Evolutionary conservation across 2,329 filamentous ascomycete genomes (phyloP), one percentile per base, ranked within the genome.

Genomic region (Waltergamsia citrina): DNA sequence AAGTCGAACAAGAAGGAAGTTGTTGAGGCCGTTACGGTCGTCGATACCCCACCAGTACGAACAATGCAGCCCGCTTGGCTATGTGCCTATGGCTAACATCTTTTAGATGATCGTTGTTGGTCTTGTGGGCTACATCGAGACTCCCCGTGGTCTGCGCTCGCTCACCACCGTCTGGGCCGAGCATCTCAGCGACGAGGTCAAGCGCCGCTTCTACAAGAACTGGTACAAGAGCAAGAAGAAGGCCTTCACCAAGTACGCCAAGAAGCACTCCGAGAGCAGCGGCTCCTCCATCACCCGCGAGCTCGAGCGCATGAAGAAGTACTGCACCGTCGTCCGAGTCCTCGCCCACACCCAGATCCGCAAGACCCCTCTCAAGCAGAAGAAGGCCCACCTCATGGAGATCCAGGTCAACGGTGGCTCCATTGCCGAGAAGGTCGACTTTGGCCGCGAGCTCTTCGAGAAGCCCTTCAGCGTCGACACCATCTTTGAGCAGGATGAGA

Each of bases 151-250:
- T 73, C 87, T 98, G 60, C 90, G 92, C 67, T 98, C 92, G 51
- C 87, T 98, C 69, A 95, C 88, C 66, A 96, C 92, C 62, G 86
- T 98, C 65, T 98, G 92, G 92, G 92, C 92, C 61, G 92, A 96
- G 81, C 92, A 98, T 69, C 70, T 98, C 69, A 85, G 84, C 71
- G 92, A 98, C 69, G 92, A 96, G 74, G 64, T 98, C 69, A 94
- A 94, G 83, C 85, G 92, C 60, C 85, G 92, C 64, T 98, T 98
- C 86, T 98, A 98, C 85, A 96, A 96, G 87, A 98, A 98, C 84
- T 98, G 92, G 92, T 98, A 98, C 85, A 94, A 94, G 84, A 87
- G 81, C 79, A 98, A 98, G 88, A 96, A 95, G 86, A 98, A 98
- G 90, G 92, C 92, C 45, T 98, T 98, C 78, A 98, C 92, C 78